phyloP scores from a whole-genome alignment of 495 filamentous ascomycete genomes.

The Penicillium simplicissimum region DNA sequence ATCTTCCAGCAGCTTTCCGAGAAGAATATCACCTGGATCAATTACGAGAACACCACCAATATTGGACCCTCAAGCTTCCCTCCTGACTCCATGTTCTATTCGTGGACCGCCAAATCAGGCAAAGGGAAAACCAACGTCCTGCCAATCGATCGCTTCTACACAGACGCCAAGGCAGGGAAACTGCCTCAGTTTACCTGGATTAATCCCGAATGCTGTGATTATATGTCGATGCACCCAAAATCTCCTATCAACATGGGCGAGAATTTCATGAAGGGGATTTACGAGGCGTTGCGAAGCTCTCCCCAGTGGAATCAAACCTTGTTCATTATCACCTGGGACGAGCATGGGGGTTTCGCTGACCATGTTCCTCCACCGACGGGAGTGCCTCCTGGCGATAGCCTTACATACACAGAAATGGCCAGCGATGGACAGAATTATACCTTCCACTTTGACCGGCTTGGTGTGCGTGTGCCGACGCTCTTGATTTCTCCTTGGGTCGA shows the following conservation, averaged over 20 bases:
- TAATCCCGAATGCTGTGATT: constrained; percentile 54
- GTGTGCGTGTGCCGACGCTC: constrained; percentile 50
- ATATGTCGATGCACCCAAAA: constrained; percentile 51
- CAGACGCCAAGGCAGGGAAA: constrained; percentile 39
- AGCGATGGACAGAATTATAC: constrained; percentile 43
- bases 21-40: constrained; percentile 47
- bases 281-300: constrained; percentile 48
- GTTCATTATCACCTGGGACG: constrained; percentile 53
- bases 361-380: constrained; percentile 48
- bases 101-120: constrained; percentile 42
- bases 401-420: constrained; percentile 45
- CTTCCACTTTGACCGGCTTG: constrained; percentile 53
- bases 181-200: constrained; percentile 52
- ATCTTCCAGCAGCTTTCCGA: constrained; percentile 52
- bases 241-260: constrained; percentile 51
- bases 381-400: constrained; percentile 44
- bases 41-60: constrained; percentile 50
- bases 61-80: constrained; percentile 26
- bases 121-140: constrained; percentile 34
- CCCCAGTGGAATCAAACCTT: constrained; percentile 53
- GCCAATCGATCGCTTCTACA: constrained; percentile 38
- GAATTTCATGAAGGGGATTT: constrained; percentile 51
- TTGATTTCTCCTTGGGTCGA: constrained; percentile 53
- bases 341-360: constrained; percentile 53
- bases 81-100: constrained; percentile 40